Evolutionary conservation across 2,329 filamentous ascomycete species (phyloP).

Genomic region (Tolypocladium tropicale): DNA sequence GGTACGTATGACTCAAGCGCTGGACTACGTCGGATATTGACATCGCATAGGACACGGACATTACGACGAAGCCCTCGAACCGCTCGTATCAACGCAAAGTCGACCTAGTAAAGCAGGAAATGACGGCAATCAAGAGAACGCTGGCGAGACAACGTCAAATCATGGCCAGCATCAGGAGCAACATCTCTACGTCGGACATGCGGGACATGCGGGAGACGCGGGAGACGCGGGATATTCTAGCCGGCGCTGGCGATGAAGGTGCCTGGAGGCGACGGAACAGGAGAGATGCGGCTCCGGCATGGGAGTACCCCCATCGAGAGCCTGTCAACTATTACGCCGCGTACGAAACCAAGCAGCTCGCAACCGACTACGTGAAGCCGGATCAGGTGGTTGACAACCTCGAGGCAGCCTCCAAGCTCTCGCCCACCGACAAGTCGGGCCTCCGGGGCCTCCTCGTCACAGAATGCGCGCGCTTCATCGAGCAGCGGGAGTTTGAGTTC

Average conservation of each 20-base stretch:
- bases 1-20: constrained; percentile 14
- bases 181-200: constrained; percentile 8
- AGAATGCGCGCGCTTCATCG: constrained; percentile 27
- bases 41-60: constrained; percentile 24
- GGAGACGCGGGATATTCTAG: constrained; percentile 7
- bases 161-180: constrained; percentile 15
- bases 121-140: constrained; percentile 25
- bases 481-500: constrained; percentile 24
- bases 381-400: constrained; percentile 14
- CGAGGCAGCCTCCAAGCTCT: constrained; percentile 20
- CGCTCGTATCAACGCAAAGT: constrained; percentile 30
- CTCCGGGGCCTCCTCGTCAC: constrained; percentile 26
- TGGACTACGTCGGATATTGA: constrained; percentile 7
- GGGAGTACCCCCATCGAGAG: not conserved
- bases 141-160: constrained; percentile 21
- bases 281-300: not conserved
- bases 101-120: constrained; percentile 29
- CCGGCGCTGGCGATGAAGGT: constrained; percentile 4
- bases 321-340: not conserved
- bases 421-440: constrained; percentile 25
- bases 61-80: constrained; percentile 27
- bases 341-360: constrained; percentile 1
- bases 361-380: constrained; percentile 11
- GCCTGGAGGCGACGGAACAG: not conserved
- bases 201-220: no score